A percentile compares a stretch with the other conserved stretches of the same genome.
Evolutionary conservation across 768 basidiomycete genomes (phyloP).

Genomic region (Cystofilobasidium bisporidii): DNA sequence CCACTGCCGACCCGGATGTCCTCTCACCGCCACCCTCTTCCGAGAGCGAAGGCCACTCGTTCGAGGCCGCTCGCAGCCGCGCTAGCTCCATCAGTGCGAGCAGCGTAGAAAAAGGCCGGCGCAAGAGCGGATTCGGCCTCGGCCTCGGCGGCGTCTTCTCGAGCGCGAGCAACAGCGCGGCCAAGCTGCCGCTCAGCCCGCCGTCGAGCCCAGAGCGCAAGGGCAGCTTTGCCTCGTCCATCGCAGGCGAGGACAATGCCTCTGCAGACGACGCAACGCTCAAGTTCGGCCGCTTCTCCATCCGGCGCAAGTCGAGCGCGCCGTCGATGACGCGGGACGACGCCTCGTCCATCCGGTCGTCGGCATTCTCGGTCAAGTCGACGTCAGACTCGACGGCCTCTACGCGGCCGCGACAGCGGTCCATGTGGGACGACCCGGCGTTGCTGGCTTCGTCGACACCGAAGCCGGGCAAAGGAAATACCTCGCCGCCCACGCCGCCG

Average conservation of each 20-base stretch:
- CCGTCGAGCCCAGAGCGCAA: neutral
- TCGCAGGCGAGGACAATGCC: no score
- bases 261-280: neutral
- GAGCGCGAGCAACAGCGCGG: neutral
- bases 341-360: neutral
- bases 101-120: neutral
- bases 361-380: neutral
- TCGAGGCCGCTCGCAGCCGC: neutral
- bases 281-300: neutral
- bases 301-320: neutral
- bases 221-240: neutral
- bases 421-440: neutral
- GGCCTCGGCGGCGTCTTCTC: constrained; percentile 4
- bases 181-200: neutral
- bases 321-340: neutral
- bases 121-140: neutral
- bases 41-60: neutral
- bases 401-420: neutral
- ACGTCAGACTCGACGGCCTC: neutral
- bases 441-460: neutral
- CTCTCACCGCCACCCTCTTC: constrained; percentile 12
- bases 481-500: neutral
- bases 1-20: neutral
- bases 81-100: neutral
- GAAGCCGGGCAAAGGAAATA: neutral